Evolutionary conservation across 2,329 filamentous ascomycete genomes (phyloP), one percentile per base, ranked within the genome.

Genomic region (Sarocladium strictum): DNA sequence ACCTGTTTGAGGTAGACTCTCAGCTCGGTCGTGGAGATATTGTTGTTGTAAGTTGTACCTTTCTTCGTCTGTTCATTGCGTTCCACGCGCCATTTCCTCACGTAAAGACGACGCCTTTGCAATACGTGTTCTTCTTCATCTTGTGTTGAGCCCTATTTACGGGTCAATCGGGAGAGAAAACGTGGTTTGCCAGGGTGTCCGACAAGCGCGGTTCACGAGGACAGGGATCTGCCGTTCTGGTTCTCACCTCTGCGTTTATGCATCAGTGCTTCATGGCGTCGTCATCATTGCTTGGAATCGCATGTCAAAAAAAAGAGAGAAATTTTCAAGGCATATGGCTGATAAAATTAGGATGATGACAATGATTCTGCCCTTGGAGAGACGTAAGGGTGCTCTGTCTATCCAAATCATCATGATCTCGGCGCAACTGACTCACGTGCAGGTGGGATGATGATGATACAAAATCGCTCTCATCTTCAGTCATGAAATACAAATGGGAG

Each of bases 401-500:
- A 21, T 24, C 10, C 5, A 11, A 9, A 21, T 32, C 43, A 7
- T 29, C 5, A 15, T 32, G 23, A 49, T 3, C 15, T 15, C 29
- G 43, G 3, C 40, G 40, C n/a, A 7, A 23, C 40, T 49, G 43
- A 49, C 43, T 32, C 4, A 27, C 9, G 43, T n/a, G n/a, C 21
- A 49, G 43, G 5, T 49, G 43, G 43, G 43, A 49, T 49, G 43
- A 49, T n/a, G 43, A 49, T 49, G 43, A 49, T n/a, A 49, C 43
- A 3, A 51, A 37, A 5, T 73, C 70, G 15, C 60, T 77, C 47
- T 68, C 69, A 3, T 76, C 74, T 11, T 74, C 72, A 55, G 70
- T 76, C 45, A 69, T 64, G 55, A 60, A 74, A 43, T 77, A 75
- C 58, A 64, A 69, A 29, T 76, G 72, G 58, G 73, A 78, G 55